Percentiles rank a stretch among this genome's conserved stretches.
phyloP scores from a whole-genome alignment of 192 early-diverging fungal species.

The Tieghemiomyces parasiticus region DNA sequence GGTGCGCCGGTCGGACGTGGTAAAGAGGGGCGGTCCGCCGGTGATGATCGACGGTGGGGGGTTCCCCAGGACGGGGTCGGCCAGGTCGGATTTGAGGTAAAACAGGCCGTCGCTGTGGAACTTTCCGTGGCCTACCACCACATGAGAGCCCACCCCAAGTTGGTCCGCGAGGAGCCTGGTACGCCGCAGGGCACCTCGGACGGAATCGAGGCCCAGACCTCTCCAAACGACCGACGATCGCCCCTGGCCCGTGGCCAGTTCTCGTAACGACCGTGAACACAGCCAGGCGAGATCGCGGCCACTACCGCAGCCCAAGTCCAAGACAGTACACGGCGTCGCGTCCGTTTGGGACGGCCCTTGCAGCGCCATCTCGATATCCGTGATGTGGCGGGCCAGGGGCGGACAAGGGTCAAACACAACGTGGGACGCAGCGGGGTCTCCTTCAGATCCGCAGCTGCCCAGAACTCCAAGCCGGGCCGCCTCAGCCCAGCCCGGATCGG shows the following conservation, averaged over 20 bases:
- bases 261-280: neutral
- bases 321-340: too few relatives aligned
- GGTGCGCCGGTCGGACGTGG: neutral
- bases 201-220: neutral
- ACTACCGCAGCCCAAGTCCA: neutral
- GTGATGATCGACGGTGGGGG: neutral
- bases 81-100: neutral
- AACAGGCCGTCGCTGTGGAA: neutral
- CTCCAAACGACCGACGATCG: neutral
- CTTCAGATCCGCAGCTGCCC: neutral
- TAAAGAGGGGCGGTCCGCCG: neutral
- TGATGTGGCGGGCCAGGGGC: neutral
- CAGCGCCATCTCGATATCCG: neutral
- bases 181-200: neutral
- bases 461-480: neutral
- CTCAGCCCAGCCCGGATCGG: neutral
- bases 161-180: neutral
- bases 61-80: neutral
- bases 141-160: neutral
- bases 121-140: neutral
- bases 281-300: neutral
- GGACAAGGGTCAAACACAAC: constrained; percentile 1
- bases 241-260: neutral
- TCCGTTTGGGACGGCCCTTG: too few relatives aligned
- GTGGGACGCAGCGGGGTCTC: neutral